Evolutionary conservation across 2,329 filamentous ascomycete species (phyloP), one percentile per base, ranked within the genome.

Genomic region (Diaporthe sp.): DNA sequence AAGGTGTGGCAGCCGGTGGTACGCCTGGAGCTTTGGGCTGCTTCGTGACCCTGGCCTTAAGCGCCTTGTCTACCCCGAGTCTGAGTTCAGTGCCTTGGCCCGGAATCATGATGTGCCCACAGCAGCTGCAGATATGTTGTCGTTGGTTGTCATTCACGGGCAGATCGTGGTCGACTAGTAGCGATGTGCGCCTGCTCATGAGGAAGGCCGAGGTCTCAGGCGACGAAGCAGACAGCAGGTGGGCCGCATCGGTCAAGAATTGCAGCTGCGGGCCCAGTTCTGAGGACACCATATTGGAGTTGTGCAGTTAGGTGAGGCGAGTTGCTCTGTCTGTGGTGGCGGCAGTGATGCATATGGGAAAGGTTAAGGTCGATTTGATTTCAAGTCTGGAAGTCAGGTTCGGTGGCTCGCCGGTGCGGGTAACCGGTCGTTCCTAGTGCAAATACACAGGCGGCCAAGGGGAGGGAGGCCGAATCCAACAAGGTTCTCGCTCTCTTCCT

Each of bases 201-300:
- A 93, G 83, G 80, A 90, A 87, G 17, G 90, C 89, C 19, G 91
- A 92, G 1, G 86, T 89, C 76, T 89, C 86, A 1, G 91, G 90
- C 0, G 90, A 86, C 2, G 86, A 82, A 15, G 82, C 80, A 4
- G 86, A 84, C 22, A 93, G 83, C 13, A 92, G 81, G 82, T 93
- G 88, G 2, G 90, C 89, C 1, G 91, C 89, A 79, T 92, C 87
- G 15, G 87, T 89, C 4, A 93, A 85, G 76, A 87, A 91, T 15
- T 79, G 79, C 55, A 87, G 73, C 22, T 83, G 82, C 0, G 80
- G 74, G 0, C 78, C 71, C 30, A 81, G 61, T 4, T 80, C 73
- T 68, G 52, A 75, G 25, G 75, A 73, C 61, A 71, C 71, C 74
- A 74, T 77, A 17, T 69, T 61, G 40, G 3, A 13, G 8, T 64